These are phyloP conservation scores for Aspergillus alliaceus DNA, from an alignment of 2,329 filamentous ascomycete genomes.

Conservation along the genomic window DNA sequence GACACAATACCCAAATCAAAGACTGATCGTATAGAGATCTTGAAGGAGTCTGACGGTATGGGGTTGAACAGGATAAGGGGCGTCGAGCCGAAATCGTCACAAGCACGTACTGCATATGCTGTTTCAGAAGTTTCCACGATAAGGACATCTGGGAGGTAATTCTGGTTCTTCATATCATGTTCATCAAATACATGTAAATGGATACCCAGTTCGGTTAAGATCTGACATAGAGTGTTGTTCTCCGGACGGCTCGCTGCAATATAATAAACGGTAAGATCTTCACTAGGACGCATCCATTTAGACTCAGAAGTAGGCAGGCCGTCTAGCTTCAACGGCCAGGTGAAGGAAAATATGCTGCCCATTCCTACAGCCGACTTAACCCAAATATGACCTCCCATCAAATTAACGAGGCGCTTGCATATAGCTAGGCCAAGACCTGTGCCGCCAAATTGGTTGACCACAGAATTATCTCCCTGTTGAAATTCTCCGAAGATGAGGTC, in stretches of 20 bases:
- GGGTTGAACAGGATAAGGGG: not conserved
- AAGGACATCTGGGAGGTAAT: not conserved
- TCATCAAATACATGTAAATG: not conserved
- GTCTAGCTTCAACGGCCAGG: slow-evolving; percentile 69
- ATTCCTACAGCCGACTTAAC: slow-evolving; percentile 84
- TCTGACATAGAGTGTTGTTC: not conserved
- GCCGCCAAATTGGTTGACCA: slow-evolving; percentile 89
- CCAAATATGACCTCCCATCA: slow-evolving; percentile 95
- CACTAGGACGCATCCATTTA: not conserved
- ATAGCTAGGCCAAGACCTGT: slow-evolving; percentile 93
- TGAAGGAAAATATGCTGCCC: slow-evolving; percentile 91
- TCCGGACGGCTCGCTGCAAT: not conserved
- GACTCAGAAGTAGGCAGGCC: not conserved
- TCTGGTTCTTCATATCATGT: not conserved
- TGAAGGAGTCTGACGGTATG: not conserved
- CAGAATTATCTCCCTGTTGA: slow-evolving; percentile 93
- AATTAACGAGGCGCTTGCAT: slow-evolving; percentile 84
- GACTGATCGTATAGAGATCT: not conserved
- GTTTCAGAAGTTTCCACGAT: not conserved
- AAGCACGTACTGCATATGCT: not conserved
- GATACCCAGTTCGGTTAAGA: not conserved
- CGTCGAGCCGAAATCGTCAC: not conserved
- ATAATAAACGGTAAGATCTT: not conserved
- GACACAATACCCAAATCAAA: not conserved
- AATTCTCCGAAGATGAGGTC: slow-evolving; percentile 97